Conservation (phyloP, 257 asterid genomes). For the Capsicum rhomboideum region DNA sequence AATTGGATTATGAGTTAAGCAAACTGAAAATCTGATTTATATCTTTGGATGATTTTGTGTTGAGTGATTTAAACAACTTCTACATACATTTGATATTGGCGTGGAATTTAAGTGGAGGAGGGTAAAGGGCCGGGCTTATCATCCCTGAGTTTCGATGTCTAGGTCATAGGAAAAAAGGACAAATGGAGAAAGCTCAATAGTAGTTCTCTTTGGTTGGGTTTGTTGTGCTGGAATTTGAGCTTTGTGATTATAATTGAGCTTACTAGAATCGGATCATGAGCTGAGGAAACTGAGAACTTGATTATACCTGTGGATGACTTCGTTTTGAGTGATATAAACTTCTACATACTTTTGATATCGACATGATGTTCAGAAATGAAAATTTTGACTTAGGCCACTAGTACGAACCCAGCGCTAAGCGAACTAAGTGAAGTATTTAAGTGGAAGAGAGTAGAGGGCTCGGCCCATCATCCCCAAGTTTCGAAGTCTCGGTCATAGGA, state of each 20-base stretch:
- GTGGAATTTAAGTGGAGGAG: not conserved
- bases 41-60: no score
- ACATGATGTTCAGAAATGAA: not conserved
- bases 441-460: not conserved
- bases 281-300: no score
- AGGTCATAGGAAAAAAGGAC: no score
- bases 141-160: no score
- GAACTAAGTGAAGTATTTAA: not conserved
- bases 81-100: not conserved
- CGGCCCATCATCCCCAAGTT: no score
- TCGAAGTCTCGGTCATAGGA: no score
- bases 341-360: not conserved
- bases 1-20: not conserved
- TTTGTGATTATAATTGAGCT: no score
- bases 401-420: not conserved
- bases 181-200: not conserved
- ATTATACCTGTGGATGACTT: not conserved
- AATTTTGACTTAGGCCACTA: not conserved
- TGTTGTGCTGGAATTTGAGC: not conserved
- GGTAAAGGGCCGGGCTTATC: not conserved
- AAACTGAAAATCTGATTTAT: not conserved
- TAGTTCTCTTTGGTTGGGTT: not conserved
- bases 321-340: not conserved
- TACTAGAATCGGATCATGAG: no score
- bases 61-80: not conserved